Evolutionary conservation across 805 yeast genomes (phyloP).

Genomic region (Candida lessepsii): DNA sequence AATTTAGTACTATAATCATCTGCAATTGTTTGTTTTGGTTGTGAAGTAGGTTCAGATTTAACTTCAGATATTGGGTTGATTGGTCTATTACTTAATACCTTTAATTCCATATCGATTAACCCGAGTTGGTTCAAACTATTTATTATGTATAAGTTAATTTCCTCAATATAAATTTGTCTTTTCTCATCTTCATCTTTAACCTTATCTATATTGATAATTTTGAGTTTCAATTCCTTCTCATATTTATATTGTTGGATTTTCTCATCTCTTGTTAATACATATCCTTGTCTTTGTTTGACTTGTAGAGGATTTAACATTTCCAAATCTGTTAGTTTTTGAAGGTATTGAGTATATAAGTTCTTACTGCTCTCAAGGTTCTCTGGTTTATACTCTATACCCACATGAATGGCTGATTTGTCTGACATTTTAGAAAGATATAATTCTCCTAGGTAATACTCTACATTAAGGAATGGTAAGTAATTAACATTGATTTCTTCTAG

Average conservation of each 20-base stretch:
- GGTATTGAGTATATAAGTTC: slow-evolving; percentile 43
- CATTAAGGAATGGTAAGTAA: slow-evolving; percentile 57
- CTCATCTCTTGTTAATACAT: slow-evolving; percentile 53
- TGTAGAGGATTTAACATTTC: slow-evolving; percentile 20
- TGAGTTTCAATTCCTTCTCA: slow-evolving; percentile 52
- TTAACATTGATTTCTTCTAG: slow-evolving; percentile 66
- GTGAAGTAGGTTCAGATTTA: neutral
- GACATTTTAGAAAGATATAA: slow-evolving; percentile 19
- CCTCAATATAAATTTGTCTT: slow-evolving; percentile 55
- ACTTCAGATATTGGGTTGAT: slow-evolving; percentile 1
- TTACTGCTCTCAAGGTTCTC: slow-evolving; percentile 34
- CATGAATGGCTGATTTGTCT: slow-evolving; percentile 22
- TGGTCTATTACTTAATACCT: slow-evolving; percentile 53
- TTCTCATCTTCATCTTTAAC: slow-evolving; percentile 62
- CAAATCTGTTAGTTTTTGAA: slow-evolving; percentile 46
- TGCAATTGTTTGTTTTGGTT: neutral
- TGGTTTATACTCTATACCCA: slow-evolving; percentile 21
- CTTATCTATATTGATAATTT: slow-evolving; percentile 21
- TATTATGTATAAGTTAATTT: slow-evolving; percentile 51
- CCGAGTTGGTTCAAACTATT: slow-evolving; percentile 58
- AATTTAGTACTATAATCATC: slow-evolving; percentile 63
- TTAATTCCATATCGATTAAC: slow-evolving; percentile 60
- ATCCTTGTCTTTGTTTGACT: slow-evolving; percentile 13
- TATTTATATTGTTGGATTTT: slow-evolving; percentile 68
- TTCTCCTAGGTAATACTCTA: slow-evolving; percentile 57